phyloP scores from a whole-genome alignment of 2,329 filamentous ascomycete species.

The Penicillium thymicola region DNA sequence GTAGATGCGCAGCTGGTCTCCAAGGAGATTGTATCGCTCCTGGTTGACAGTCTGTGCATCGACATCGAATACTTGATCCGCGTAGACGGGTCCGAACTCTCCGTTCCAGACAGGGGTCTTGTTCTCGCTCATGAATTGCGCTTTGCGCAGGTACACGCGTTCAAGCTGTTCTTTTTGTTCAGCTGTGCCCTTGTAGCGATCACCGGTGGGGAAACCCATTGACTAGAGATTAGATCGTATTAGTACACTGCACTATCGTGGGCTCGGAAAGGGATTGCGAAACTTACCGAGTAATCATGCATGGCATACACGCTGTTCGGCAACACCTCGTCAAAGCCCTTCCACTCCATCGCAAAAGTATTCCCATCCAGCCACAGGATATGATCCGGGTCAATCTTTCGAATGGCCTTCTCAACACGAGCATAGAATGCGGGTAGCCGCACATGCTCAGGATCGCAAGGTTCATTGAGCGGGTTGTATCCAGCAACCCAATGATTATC shows the following conservation, averaged over 20 bases:
- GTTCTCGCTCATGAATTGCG: constrained; percentile 46
- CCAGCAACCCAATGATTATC: constrained; percentile 50
- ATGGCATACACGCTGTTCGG: constrained; percentile 48
- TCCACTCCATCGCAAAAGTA: constrained; percentile 47
- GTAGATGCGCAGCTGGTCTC: constrained; percentile 52
- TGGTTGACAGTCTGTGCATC: constrained; percentile 43
- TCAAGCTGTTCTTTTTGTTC: constrained; percentile 44
- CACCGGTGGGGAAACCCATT: constrained; percentile 45
- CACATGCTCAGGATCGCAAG: constrained; percentile 47
- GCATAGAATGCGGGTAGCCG: constrained; percentile 48
- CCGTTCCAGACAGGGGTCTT: constrained; percentile 51
- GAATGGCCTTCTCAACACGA: constrained; percentile 47
- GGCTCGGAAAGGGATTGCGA: background rate
- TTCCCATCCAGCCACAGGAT: constrained; percentile 48
- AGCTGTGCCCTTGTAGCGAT: constrained; percentile 40
- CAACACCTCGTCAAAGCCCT: constrained; percentile 42
- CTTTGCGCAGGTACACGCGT: constrained; percentile 47
- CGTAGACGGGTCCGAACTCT: constrained; percentile 51
- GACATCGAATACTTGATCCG: constrained; percentile 23
- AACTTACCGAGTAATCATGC: constrained; percentile 42
- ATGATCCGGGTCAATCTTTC: constrained; percentile 46
- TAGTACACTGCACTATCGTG: background rate
- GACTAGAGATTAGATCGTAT: constrained; percentile 11
- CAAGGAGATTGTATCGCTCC: constrained; percentile 47
- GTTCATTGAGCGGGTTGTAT: constrained; percentile 54